Base-by-base conservation (phyloP, 176 grass and related monocot genomes). In the Paspalum notatum region DNA sequence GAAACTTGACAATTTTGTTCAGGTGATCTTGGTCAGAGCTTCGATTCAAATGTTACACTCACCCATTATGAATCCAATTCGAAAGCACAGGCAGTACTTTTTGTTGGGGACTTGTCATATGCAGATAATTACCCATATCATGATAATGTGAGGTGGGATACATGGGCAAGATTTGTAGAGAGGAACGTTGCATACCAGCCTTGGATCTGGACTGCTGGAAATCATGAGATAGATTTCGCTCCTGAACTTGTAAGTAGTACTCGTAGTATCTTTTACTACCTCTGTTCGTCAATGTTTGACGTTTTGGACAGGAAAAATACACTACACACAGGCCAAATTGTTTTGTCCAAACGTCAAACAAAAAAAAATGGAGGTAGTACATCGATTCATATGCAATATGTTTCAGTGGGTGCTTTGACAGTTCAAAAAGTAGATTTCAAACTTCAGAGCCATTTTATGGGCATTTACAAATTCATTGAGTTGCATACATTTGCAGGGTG, bases 171-270 rank as follows among this genome's bases (percentile, higher is more conserved):
- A 66, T 98, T 98, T 71, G 75, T 92, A 17, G 95, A 98, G 81
- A 89, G 95, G 53, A 98, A 85, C 42, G 75, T 85, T 37, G 95
- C 95, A 14, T 98, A 98, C 80, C 95, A 98, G 38, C 92, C 92
- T 25, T 98, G 95, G 95, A 98, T 98, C 79, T 98, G 95, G 95
- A 92, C 92, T 60, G 85, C 90, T 46, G 95, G 95, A 76, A 98
- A 98, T 58, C 95, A 98, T 62, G 95, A 98, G 74, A 86, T 98
- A 55, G 95, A 98, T 61, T 98, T 87, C 48, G 87, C 80, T 74
- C 95, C 95, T 32, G 78, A 94, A 52, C 80, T 98, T 84, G 95
- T 98, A 76, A 87, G 50, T 81, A 75, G 15, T 49, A 39, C 16
- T 56, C 22, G n/a, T n/a, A n/a, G n/a, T n/a, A n/a, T n/a, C n/a